These are phyloP conservation scores for Rickenella mellea DNA, from an alignment of 768 basidiomycete genomes.

Conservation along the genomic window DNA sequence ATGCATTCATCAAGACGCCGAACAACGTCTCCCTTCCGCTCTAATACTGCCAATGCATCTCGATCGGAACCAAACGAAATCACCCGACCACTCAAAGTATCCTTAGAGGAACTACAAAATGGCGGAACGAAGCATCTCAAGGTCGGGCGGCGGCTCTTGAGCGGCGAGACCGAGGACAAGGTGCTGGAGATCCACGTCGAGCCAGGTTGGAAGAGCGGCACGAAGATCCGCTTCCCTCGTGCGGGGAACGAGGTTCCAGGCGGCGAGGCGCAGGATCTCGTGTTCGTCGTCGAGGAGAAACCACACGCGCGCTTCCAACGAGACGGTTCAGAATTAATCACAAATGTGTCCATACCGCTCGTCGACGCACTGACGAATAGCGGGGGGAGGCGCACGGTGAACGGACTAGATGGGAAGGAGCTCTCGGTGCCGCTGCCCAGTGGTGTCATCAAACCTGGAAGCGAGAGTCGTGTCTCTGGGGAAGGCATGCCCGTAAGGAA, in stretches of 20 bases:
- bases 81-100: conserved; percentile 72
- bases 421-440: conserved; percentile 58
- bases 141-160: conserved; percentile 64
- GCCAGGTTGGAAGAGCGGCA: conserved; percentile 95
- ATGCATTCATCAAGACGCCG: conserved; percentile 30
- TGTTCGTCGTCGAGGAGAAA: conserved; percentile 96
- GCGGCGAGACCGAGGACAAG: conserved; percentile 75
- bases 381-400: conserved; percentile 44
- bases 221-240: conserved; percentile 83
- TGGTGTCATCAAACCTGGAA: conserved; percentile 68
- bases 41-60: conserved; percentile 18
- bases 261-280: conserved; percentile 81
- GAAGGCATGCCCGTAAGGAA: conserved; percentile 93
- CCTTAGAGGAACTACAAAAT: conserved; percentile 77
- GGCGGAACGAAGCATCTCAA: conserved; percentile 86
- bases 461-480: conserved; percentile 56
- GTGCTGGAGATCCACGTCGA: conserved; percentile 70
- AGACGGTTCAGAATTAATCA: conserved; percentile 72
- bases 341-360: conserved; percentile 54
- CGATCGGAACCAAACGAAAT: conserved; percentile 46
- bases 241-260: conserved; percentile 70
- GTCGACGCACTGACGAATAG: conserved; percentile 74
- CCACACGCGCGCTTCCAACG: conserved; percentile 68
- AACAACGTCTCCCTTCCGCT: background rate
- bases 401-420: conserved; percentile 72